These are phyloP conservation scores for Rhizophagus sp. DNA, from an alignment of 192 early-diverging fungal genomes.

Conservation along the genomic window DNA sequence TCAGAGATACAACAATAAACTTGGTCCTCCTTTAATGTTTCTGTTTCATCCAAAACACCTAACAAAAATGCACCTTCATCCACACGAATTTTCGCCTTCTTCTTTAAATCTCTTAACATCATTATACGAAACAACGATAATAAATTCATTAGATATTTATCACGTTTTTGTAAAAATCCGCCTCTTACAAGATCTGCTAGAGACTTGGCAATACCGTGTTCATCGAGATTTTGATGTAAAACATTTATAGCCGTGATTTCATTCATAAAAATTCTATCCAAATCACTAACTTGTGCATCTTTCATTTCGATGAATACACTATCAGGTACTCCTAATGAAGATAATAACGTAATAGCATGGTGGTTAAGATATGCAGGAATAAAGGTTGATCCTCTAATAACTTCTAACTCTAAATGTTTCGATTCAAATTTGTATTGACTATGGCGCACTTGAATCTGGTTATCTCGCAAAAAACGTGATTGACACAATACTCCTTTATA, in stretches of 20 bases:
- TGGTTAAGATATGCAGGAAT: constrained; percentile 61
- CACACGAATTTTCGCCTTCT: constrained; percentile 56
- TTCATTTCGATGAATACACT: constrained; percentile 55
- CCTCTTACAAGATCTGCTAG: constrained; percentile 46
- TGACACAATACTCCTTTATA: constrained; percentile 63
- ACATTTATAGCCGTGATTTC: constrained; percentile 40
- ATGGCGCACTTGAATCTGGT: constrained; percentile 51
- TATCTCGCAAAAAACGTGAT: constrained; percentile 31
- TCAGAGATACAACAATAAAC: constrained; percentile 53
- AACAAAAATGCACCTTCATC: constrained; percentile 54
- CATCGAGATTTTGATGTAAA: constrained; percentile 45
- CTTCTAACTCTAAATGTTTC: constrained; percentile 50
- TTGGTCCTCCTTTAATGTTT: constrained; percentile 42
- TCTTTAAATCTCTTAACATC: constrained; percentile 49
- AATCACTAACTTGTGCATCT: constrained; percentile 37
- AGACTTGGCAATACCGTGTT: constrained; percentile 41
- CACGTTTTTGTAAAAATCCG: constrained; percentile 46
- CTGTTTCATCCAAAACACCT: constrained; percentile 58
- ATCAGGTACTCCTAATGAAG: constrained; percentile 58
- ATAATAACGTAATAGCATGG: constrained; percentile 64
- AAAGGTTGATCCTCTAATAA: constrained; percentile 55
- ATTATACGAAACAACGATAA: constrained; percentile 46
- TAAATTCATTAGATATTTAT: constrained; percentile 48
- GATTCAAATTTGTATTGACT: constrained; percentile 64
- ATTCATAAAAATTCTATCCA: constrained; percentile 41